Evolutionary conservation across 2,329 filamentous ascomycete genomes (phyloP).

Genomic region (Aspergillus nomiae): DNA sequence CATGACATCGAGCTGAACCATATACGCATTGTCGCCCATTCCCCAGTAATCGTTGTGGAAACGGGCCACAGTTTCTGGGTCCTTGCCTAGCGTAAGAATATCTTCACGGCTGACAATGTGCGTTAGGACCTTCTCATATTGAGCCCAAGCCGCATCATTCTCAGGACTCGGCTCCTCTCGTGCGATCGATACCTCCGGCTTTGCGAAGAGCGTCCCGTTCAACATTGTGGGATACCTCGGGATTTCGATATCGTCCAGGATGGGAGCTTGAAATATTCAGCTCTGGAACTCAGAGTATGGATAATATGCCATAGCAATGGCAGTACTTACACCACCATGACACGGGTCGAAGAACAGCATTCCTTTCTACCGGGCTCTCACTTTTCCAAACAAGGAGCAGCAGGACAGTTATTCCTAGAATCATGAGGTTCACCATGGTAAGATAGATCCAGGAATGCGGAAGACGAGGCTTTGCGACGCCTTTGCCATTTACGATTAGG

Average conservation of each 20-base stretch:
- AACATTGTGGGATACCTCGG: neutral
- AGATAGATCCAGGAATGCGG: neutral
- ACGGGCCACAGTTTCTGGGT: conserved; percentile 2
- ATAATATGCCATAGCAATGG: neutral
- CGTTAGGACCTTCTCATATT: conserved; percentile 2
- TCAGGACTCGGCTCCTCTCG: conserved; percentile 6
- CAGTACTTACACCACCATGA: neutral
- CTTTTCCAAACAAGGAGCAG: neutral
- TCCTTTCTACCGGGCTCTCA: neutral
- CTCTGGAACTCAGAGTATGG: neutral
- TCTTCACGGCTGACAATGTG: conserved; percentile 5
- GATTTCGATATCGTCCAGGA: neutral
- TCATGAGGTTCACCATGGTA: neutral
- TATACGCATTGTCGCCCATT: conserved; percentile 4
- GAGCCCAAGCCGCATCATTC: conserved; percentile 7
- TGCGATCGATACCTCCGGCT: neutral
- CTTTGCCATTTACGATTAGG: neutral
- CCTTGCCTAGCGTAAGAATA: neutral
- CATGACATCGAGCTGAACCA: conserved; percentile 3
- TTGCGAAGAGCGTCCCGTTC: neutral
- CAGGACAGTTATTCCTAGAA: neutral
- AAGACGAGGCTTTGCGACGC: neutral
- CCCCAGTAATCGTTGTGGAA: conserved; percentile 2
- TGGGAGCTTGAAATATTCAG: neutral
- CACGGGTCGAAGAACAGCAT: neutral